Percentiles rank a stretch among this genome's conserved stretches.
phyloP scores from a whole-genome alignment of 1,284 basidiomycete genomes.

The Trichosporon sp. region DNA sequence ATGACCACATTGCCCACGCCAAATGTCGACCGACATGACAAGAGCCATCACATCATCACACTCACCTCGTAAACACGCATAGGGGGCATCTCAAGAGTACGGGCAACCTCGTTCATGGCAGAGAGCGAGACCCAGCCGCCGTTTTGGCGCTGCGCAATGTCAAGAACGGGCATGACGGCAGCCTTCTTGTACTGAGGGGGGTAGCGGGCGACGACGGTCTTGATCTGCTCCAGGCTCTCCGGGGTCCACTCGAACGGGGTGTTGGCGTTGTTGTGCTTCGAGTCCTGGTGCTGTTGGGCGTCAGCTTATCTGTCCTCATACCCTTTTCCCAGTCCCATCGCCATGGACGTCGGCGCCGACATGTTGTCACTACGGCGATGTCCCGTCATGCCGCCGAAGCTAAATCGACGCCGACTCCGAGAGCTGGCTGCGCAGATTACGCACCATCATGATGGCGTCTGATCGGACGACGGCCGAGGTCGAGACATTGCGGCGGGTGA shows the following conservation, averaged over 20 bases:
- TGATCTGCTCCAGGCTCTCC: constrained; percentile 74
- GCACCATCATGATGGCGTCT: constrained; percentile 59
- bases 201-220: constrained; percentile 88
- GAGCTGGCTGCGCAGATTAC: constrained; percentile 27
- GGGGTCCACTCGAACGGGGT: constrained; percentile 83
- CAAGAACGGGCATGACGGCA: constrained; percentile 92
- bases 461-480: constrained; percentile 52
- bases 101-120: constrained; percentile 97
- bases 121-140: constrained; percentile 98
- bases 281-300: constrained; percentile 76
- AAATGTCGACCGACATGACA: not conserved
- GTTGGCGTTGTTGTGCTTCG: constrained; percentile 85
- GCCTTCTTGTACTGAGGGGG: constrained; percentile 97
- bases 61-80: constrained; percentile 92
- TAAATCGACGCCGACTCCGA: not conserved
- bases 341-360: not conserved
- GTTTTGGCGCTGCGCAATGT: constrained; percentile 95
- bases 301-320: not conserved
- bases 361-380: not conserved
- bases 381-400: too few species aligned
- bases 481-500: constrained; percentile 49
- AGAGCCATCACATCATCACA: not conserved
- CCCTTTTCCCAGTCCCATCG: not conserved
- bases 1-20: not conserved
- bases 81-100: constrained; percentile 85